Percentiles rank a stretch among this genome's conserved stretches.
These are phyloP conservation scores for Carex sylvatica DNA, from an alignment of 202 grass and related monocot species.

Conservation along the genomic window DNA sequence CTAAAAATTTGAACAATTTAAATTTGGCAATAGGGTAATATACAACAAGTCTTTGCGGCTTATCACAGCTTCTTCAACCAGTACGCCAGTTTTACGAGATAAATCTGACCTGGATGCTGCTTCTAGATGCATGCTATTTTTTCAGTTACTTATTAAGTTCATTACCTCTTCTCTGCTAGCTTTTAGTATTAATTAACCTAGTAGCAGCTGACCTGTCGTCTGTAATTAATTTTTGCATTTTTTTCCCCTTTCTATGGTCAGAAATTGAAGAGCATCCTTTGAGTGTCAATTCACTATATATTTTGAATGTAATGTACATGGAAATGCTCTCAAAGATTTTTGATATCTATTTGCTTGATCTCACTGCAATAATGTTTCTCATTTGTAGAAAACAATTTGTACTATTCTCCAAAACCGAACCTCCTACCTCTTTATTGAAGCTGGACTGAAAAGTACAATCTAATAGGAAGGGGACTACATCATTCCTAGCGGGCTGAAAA, in stretches of 20 bases:
- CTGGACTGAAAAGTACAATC: too few relatives aligned
- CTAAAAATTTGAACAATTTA: slow-evolving; percentile 29
- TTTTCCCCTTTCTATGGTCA: not conserved
- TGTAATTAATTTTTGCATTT: not conserved
- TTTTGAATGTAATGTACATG: not conserved
- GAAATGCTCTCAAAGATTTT: not conserved
- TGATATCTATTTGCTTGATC: not conserved
- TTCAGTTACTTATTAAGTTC: slow-evolving; percentile 27
- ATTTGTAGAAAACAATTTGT: slow-evolving; percentile 87
- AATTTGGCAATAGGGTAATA: slow-evolving; percentile 66
- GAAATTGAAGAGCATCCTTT: not conserved
- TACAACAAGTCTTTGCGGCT: slow-evolving; percentile 90
- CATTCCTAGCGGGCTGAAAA: too few relatives aligned
- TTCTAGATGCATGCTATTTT: slow-evolving; percentile 65
- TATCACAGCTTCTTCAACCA: slow-evolving; percentile 81
- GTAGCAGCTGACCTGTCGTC: not conserved
- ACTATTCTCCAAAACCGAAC: slow-evolving; percentile 88
- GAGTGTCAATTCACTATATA: not conserved
- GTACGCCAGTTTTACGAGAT: slow-evolving; percentile 86
- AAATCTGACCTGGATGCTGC: slow-evolving; percentile 72
- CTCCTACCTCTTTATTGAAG: too few relatives aligned
- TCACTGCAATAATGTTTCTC: slow-evolving; percentile 14
- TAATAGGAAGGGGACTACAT: too few relatives aligned
- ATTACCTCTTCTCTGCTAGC: slow-evolving; percentile 20
- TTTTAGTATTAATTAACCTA: not conserved